These are phyloP conservation scores for Fusarium aywerte DNA, from an alignment of 2,329 filamentous ascomycete genomes.

Conservation along the genomic window DNA sequence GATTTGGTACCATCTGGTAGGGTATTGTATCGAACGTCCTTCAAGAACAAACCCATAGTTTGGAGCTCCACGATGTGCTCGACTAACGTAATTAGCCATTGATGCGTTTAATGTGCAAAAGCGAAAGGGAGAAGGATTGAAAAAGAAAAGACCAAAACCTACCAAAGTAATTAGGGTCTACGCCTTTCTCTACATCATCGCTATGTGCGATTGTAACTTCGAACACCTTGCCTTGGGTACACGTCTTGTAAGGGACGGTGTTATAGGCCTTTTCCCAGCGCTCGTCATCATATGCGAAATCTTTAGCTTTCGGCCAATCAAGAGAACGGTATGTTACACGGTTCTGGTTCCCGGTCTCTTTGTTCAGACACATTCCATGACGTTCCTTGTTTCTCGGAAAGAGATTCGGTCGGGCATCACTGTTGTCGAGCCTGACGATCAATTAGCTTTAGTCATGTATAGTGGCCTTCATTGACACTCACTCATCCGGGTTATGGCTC, in stretches of 20 bases:
- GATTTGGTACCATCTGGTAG: not conserved
- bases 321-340: not conserved
- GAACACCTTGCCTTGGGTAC: not conserved
- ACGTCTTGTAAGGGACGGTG: not conserved
- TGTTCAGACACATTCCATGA: not conserved
- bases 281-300: constrained; percentile 5
- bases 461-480: not conserved
- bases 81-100: constrained; percentile 2
- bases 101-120: not conserved
- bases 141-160: constrained; percentile 4
- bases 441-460: not conserved
- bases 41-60: constrained; percentile 10
- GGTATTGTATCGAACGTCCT: not conserved
- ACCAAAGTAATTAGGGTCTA: constrained; percentile 2
- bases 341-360: not conserved
- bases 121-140: not conserved
- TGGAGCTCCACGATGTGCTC: constrained; percentile 17
- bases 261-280: constrained; percentile 11
- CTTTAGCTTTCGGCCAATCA: not conserved
- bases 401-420: not conserved
- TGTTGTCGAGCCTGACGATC: constrained; percentile 2
- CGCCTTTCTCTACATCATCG: not conserved
- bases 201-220: not conserved
- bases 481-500: not conserved
- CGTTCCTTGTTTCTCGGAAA: not conserved